These are phyloP conservation scores for Escallonia rubra DNA, from an alignment of 129 eudicot species.

Conservation along the genomic window DNA sequence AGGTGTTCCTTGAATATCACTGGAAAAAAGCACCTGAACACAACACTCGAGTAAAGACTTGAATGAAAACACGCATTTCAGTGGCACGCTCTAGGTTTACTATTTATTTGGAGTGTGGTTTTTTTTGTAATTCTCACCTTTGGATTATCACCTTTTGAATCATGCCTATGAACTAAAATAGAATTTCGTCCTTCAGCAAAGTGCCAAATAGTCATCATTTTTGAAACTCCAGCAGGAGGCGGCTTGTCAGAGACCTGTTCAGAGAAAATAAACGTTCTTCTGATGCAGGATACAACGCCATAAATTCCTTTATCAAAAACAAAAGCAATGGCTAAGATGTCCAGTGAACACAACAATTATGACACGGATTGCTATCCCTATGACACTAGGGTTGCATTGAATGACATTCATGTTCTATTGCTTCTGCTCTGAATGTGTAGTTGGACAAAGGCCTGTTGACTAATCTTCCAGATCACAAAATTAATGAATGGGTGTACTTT, in stretches of 20 bases:
- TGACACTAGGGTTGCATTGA: too few relatives aligned
- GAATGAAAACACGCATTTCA: not conserved
- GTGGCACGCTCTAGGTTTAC: not conserved
- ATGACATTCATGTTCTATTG: too few relatives aligned
- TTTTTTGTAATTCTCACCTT: slow-evolving; percentile 43
- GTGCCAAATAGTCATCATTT: slow-evolving; percentile 33
- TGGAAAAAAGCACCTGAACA: slow-evolving; percentile 49
- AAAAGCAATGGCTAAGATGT: too few relatives aligned
- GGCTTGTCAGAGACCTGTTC: slow-evolving; percentile 53
- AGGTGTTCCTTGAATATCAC: slow-evolving; percentile 24
- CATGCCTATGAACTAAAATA: slow-evolving; percentile 36
- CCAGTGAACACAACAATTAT: too few relatives aligned
- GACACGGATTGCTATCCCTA: too few relatives aligned
- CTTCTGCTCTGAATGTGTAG: too few relatives aligned
- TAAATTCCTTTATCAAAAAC: not conserved
- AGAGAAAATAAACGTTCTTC: not conserved
- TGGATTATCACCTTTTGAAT: slow-evolving; percentile 31
- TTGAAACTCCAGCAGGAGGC: slow-evolving; percentile 27
- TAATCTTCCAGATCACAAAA: too few relatives aligned
- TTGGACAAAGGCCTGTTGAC: too few relatives aligned
- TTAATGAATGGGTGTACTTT: too few relatives aligned
- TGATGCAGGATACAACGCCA: not conserved
- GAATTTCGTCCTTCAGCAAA: slow-evolving; percentile 20
- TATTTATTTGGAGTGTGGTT: not conserved
- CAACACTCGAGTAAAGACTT: not conserved